phyloP scores from a whole-genome alignment of 306 rosid genomes.

The apple (Malus domestica) region ASM211411v1 NC_041804.1:19279501-19280000 shows the following conservation, averaged over 20 bases:
- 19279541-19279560: too few relatives aligned
- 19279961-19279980: neutral
- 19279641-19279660: neutral
- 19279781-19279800: neutral
- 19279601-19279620: too few relatives aligned
- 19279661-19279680: neutral
- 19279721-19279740: neutral
- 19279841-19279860: neutral
- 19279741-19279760: too few relatives aligned
- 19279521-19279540: too few relatives aligned
- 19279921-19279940: neutral
- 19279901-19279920: neutral
- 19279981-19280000: too few relatives aligned
- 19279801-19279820: neutral
- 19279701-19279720: neutral
- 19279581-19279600: too few relatives aligned
- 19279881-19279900: neutral
- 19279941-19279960: neutral
- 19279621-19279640: too few relatives aligned
- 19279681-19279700: neutral
- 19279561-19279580: too few relatives aligned
- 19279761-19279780: too few relatives aligned
- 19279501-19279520: too few relatives aligned
- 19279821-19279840: neutral
- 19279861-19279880: neutral